phyloP scores from a whole-genome alignment of 345 rosid species.

The Hirschfeldia incana region DNA sequence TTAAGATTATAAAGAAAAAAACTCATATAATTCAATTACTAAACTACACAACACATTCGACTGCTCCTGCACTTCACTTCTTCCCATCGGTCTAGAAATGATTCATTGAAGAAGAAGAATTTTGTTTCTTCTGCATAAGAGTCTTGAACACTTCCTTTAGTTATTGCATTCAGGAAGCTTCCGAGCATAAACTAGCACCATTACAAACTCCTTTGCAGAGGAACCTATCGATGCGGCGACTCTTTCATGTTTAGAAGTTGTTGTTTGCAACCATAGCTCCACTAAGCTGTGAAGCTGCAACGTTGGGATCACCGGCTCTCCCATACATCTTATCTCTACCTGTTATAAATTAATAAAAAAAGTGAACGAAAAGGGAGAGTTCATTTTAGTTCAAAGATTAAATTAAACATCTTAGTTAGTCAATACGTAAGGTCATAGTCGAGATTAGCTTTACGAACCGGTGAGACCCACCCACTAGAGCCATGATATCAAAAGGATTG shows the following conservation, averaged over 20 bases:
- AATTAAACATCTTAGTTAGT: background rate
- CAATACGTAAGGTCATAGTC: background rate
- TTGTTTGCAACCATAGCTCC: slow-evolving; percentile 73
- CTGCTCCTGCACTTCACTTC: slow-evolving; percentile 14
- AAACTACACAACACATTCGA: slow-evolving; percentile 16
- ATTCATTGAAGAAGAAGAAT: background rate
- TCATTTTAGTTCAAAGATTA: background rate
- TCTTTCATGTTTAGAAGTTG: slow-evolving; percentile 55
- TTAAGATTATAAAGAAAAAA: background rate
- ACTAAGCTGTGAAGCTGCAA: slow-evolving; percentile 64
- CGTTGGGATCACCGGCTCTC: slow-evolving; percentile 72
- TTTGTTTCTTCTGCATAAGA: slow-evolving; percentile 19
- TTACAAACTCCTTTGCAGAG: slow-evolving; percentile 87
- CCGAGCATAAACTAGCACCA: slow-evolving; percentile 80
- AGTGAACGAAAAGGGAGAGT: background rate
- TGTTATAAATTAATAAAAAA: slow-evolving; percentile 17
- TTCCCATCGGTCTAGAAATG: background rate
- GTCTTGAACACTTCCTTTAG: slow-evolving; percentile 11
- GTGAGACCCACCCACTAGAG: background rate
- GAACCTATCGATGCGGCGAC: slow-evolving; percentile 66
- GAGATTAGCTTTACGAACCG: background rate
- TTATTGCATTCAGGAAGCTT: slow-evolving; percentile 44
- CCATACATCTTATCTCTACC: slow-evolving; percentile 91
- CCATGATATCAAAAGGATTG: too few species aligned
- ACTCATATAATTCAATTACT: background rate